Evolutionary conservation across 2,329 filamentous ascomycete species (phyloP), one percentile per base, ranked within the genome.

Genomic region (Diaporthe sp.): DNA sequence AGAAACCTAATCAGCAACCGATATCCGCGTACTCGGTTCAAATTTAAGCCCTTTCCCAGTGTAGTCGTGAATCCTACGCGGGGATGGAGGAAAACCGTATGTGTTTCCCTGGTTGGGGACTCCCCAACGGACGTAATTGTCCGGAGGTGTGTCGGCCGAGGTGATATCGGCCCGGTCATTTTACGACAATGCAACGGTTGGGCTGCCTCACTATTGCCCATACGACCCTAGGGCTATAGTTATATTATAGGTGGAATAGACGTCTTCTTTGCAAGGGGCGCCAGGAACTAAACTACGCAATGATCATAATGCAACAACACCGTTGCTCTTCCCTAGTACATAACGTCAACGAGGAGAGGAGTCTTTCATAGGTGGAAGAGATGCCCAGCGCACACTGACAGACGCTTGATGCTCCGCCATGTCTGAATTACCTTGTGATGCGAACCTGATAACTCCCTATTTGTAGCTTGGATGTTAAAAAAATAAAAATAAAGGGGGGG

Each of bases 141-240:
- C 17, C 28, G 63, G 63, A 68, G 44, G 28, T 51, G 44, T n/a
- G 44, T 53, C 63, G 44, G 31, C 63, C 63, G 63, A 68, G 44
- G 63, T 68, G 28, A 53, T 68, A 51, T 25, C 47, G 63, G 47
- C 31, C 31, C 47, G 47, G 22, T 51, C 13, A 20, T 25, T 37
- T 39, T 53, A 39, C 31, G 47, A 39, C 31, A 68, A 39, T 68
- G 31, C 20, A n/a, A 68, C 44, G 13, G 63, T 39, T 13, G 17
- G 22, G 1, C n/a, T 25, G 47, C 63, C 47, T 7, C 20, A 25
- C 44, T 53, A 20, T 10, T 39, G 8, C 15, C 31, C 47, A 39
- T 39, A 51, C 25, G 13, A 15, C 47, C 15, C 20, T 5, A 4
- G 13, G 22, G 28, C 31, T 68, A 39, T 51, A 37, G 17, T 53